A percentile compares a stretch with the other conserved stretches of the same genome.
Conservation (phyloP, 768 basidiomycete genomes). For the Tylopilus felleus region DNA sequence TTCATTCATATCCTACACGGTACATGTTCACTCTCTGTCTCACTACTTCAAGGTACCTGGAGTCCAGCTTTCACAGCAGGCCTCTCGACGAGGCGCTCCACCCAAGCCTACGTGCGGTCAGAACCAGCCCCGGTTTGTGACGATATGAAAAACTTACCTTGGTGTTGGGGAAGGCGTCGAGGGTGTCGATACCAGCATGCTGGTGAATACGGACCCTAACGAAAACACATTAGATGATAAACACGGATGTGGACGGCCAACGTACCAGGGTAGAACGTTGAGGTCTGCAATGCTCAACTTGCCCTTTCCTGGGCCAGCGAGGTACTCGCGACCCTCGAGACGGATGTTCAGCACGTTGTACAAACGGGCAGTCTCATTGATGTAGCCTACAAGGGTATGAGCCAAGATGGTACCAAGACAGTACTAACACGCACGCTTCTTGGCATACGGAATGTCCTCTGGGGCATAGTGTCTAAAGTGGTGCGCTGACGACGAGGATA, state of each 20-base stretch:
- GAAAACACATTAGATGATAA: neutral
- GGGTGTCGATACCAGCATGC: constrained; percentile 48
- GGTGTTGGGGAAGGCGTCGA: constrained; percentile 64
- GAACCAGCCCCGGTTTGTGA: neutral
- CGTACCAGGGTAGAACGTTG: constrained; percentile 62
- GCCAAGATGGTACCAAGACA: neutral
- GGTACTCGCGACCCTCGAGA: constrained; percentile 69
- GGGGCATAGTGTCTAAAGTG: constrained; percentile 67
- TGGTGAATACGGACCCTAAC: constrained; percentile 53
- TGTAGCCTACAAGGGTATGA: constrained; percentile 50
- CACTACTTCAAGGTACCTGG: constrained; percentile 7
- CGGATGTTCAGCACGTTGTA: constrained; percentile 82
- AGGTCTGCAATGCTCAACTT: constrained; percentile 71
- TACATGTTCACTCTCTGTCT: neutral
- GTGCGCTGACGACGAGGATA: constrained; percentile 41
- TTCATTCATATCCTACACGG: neutral
- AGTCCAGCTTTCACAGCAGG: constrained; percentile 25
- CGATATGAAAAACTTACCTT: constrained; percentile 36
- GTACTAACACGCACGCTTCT: constrained; percentile 45
- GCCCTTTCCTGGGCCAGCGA: constrained; percentile 72
- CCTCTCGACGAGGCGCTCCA: constrained; percentile 25
- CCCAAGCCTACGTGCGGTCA: constrained; percentile 24
- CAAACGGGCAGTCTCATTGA: constrained; percentile 77
- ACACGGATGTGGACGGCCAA: neutral
- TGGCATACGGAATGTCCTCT: constrained; percentile 66